Base-by-base conservation (phyloP, 2,329 filamentous ascomycete species). In the Phialophora expanda region DNA sequence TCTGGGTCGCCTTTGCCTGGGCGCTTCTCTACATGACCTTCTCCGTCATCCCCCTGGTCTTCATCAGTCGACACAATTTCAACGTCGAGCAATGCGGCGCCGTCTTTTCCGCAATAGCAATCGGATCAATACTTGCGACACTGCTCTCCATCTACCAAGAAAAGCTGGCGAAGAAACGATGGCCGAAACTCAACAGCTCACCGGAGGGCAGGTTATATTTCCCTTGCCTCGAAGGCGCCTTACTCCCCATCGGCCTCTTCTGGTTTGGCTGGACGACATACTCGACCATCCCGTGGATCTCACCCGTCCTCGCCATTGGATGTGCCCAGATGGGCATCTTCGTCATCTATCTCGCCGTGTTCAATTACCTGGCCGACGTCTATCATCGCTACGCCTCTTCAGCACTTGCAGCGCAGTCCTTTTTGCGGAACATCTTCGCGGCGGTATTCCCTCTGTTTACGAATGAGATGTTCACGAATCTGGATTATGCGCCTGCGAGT, bases 1-100 rank as follows among this genome's bases (percentile, higher is more conserved):
- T 96, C 0, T 97, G 93, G 93, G 89, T 93, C 0, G 85, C 91
- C 0, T 97, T 97, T 76, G 89, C 89, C 22, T 97, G 93, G 93
- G 92, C 90, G 0, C 86, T 96, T 0, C 85, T 97, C 0, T 97
- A 97, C 76, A 81, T 97, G 20, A 92, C 90, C 12, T 94, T 97
- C 71, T 87, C 87, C 14, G 90, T 91, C 0, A 86, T 97, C 4
- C 91, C 93, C 0, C 84, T 95, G 3, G 88, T 96, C 26, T 96
- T 95, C 77, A 74, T 81, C 24, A 84, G 81, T 4, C 87, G 86
- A 53, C 87, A 94, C 75, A 79, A 81, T 70, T 94, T 96, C 80
- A 84, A 83, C 66, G 79, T 88, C 41, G 82, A 90, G 68, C 82
- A 91, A 75, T 84, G 85, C 0, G 91, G 90, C 58, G 86, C 87